A percentile compares a stretch with the other conserved stretches of the same genome.
phyloP scores from a whole-genome alignment of 306 rosid species.

The Gastrolobium bilobum region DNA sequence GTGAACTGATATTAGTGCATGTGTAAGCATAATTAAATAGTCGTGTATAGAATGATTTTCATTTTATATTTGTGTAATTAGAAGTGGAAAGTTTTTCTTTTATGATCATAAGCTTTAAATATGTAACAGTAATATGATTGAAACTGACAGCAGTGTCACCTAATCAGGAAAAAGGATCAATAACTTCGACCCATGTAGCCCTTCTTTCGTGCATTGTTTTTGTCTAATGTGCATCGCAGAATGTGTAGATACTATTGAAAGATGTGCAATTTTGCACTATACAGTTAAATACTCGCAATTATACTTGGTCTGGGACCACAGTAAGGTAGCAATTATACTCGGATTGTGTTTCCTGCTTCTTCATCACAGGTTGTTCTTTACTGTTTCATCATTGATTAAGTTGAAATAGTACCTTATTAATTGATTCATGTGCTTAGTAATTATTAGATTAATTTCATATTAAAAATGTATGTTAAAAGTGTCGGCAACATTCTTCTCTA shows the following conservation, averaged over 20 bases:
- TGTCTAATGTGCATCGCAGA: slow-evolving; percentile 5
- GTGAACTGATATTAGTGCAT: not conserved
- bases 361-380: too few relatives aligned
- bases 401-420: too few relatives aligned
- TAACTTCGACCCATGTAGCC: not conserved
- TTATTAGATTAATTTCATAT: too few relatives aligned
- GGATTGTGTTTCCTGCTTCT: too few relatives aligned
- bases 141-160: not conserved
- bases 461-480: too few relatives aligned
- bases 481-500: too few relatives aligned
- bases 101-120: not conserved
- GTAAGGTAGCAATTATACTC: not conserved
- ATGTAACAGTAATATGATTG: slow-evolving; percentile 4
- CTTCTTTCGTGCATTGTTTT: not conserved
- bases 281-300: not conserved
- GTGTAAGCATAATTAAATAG: too few relatives aligned
- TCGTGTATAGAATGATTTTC: not conserved
- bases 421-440: too few relatives aligned
- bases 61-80: not conserved
- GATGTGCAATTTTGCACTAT: not conserved
- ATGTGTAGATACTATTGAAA: not conserved
- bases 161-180: not conserved
- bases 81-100: slow-evolving; percentile 2
- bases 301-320: not conserved
- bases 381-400: too few relatives aligned